Evolutionary conservation across 169 alveolate genomes (phyloP).

Genomic region (Plasmodium gaboni): DNA sequence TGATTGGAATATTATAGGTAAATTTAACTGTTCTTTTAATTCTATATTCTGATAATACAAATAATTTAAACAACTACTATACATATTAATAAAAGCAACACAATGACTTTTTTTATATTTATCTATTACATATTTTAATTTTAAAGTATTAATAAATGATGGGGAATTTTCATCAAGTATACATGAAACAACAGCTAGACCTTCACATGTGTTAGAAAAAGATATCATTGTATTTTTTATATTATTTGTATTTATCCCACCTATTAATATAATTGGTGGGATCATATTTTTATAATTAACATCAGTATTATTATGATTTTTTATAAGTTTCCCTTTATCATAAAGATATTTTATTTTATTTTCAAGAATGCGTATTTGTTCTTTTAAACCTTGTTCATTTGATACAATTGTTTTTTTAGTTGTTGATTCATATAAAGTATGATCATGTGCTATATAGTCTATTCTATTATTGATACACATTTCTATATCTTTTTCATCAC

Average conservation of each 20-base stretch:
- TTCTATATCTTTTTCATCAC: conserved; percentile 65
- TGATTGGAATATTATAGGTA: too few relatives aligned
- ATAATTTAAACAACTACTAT: conserved; percentile 3
- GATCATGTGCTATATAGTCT: conserved; percentile 66
- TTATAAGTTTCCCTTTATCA: conserved; percentile 29
- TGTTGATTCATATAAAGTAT: conserved; percentile 49
- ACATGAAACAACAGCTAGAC: conserved; percentile 51
- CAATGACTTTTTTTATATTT: conserved; percentile 21
- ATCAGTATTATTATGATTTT: not conserved
- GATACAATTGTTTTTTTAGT: conserved; percentile 29
- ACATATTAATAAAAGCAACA: conserved; percentile 35
- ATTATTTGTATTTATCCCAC: conserved; percentile 51
- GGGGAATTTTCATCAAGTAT: conserved; percentile 25
- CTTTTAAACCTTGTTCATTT: conserved; percentile 18
- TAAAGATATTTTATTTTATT: conserved; percentile 31
- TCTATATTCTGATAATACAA: conserved; percentile 11
- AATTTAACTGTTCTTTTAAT: too few relatives aligned
- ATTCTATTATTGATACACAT: conserved; percentile 52
- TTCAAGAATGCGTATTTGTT: conserved; percentile 19
- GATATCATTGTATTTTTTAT: conserved; percentile 44
- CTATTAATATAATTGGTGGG: conserved; percentile 53
- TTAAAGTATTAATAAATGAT: conserved; percentile 33
- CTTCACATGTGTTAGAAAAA: conserved; percentile 33
- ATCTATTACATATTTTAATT: conserved; percentile 29
- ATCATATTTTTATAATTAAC: too few relatives aligned